Base-by-base conservation (phyloP, 176 grass and related monocot genomes). In the Chrysopogon serrulatus region DNA sequence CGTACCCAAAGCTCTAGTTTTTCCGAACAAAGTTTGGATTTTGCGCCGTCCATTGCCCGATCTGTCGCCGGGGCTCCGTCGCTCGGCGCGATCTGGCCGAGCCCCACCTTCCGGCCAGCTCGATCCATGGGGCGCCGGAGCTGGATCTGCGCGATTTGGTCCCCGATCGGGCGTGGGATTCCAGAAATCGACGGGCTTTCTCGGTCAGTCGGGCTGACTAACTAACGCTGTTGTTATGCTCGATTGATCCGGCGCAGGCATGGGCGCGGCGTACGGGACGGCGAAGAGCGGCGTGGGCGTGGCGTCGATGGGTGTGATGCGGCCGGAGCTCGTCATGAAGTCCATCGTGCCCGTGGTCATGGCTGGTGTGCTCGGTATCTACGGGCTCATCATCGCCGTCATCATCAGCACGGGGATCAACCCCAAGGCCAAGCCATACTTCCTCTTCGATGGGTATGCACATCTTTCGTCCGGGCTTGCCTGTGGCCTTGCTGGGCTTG, bases 281-380 rank as follows among this genome's bases (percentile, higher is more conserved):
- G 96, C 96, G 34, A 98, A 98, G 91, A 98, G 96, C n/a, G 96
- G 96, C 19, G 96, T 98, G 1, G 96, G 96, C 10, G 96, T 98
- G 80, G 96, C 96, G 72, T 98, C 93, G 64, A 98, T 98, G 96
- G 96, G 96, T 0, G 96, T 98, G 80, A 98, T 98, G 96, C 91
- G 96, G 68, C 96, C 96, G 64, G 96, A 98, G 85, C 93, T 98
- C 45, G 96, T 98, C 14, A 98, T 98, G 96, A 98, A 98, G 79
- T 98, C 96, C 80, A 98, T 98, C 85, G 96, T 98, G 78, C 96
- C 96, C 57, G 96, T 98, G 3, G 96, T 98, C 85, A 98, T 98
- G 96, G 96, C 96, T 53, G 96, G 96, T 69, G 96, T 98, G 83
- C 96, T 98, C 35, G 96, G 96, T 64, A 98, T 98, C 73, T 98